Evolutionary conservation across 441 rosid species (phyloP).

Genomic region (Gossypium gossypioides): DNA sequence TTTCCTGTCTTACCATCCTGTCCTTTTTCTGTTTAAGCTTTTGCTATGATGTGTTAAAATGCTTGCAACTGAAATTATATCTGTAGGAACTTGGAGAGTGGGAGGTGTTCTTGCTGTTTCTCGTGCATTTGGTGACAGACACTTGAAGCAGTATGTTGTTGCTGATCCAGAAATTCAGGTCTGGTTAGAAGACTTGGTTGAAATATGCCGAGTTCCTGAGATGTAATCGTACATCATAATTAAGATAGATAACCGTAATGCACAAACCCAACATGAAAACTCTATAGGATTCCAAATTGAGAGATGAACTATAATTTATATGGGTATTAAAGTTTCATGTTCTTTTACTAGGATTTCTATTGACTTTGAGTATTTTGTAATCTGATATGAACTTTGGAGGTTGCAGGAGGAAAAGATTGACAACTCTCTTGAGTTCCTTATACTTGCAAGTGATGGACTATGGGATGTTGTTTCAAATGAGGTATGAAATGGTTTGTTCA

Average conservation of each 20-base stretch:
- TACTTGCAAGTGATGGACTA: conserved; percentile 96
- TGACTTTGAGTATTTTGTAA: not conserved
- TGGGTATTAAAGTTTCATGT: not conserved
- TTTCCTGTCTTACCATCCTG: not conserved
- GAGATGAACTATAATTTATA: not conserved
- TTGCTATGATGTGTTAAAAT: not conserved
- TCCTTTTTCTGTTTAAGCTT: not conserved
- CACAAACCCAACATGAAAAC: not conserved
- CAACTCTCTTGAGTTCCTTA: conserved; percentile 84
- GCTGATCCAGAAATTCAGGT: conserved; percentile 99
- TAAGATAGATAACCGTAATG: not conserved
- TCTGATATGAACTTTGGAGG: conserved; percentile 10
- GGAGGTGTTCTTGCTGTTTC: conserved; percentile 99
- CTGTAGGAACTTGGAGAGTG: conserved; percentile 92
- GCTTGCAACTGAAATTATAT: conserved; percentile 14
- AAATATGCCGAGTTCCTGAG: not conserved
- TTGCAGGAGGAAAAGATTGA: conserved; percentile 84
- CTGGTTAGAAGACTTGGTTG: not conserved
- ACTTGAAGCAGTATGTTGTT: conserved; percentile 92
- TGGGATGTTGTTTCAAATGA: conserved; percentile 97
- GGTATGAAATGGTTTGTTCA: conserved; percentile 29
- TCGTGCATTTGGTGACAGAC: conserved; percentile 96
- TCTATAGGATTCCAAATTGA: not conserved
- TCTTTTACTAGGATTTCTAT: not conserved
- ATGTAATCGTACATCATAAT: not conserved